These are phyloP conservation scores for Leishmania aethiopica DNA, from an alignment of 208 protist genomes.

Conservation along the genomic window DNA sequence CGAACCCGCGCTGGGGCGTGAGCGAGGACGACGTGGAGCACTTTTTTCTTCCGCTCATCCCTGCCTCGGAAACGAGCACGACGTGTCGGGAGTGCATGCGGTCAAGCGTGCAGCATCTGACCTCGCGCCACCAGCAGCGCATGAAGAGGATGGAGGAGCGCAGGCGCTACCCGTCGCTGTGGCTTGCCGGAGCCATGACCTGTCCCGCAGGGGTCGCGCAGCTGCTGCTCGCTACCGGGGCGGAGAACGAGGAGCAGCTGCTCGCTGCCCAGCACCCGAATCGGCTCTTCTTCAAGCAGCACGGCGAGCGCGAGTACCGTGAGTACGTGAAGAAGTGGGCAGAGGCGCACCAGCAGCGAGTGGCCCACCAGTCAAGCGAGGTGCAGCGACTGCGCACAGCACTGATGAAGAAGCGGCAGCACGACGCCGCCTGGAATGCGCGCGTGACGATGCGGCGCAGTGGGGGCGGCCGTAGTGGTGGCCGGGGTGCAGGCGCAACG, in stretches of 20 bases:
- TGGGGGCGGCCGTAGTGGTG: conserved; percentile 19
- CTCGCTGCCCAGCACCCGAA: conserved; percentile 69
- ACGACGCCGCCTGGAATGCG: conserved; percentile 37
- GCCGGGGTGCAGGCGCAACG: neutral
- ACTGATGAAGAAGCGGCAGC: conserved; percentile 39
- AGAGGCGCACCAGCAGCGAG: conserved; percentile 36
- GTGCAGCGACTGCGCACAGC: conserved; percentile 29
- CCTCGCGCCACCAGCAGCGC: conserved; percentile 39
- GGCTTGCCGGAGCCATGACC: conserved; percentile 44
- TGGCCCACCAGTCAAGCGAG: conserved; percentile 34
- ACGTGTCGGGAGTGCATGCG: conserved; percentile 55
- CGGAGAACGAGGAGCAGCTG: conserved; percentile 55
- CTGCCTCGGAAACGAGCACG: conserved; percentile 33
- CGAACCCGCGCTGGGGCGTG: conserved; percentile 28
- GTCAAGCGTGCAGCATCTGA: conserved; percentile 34
- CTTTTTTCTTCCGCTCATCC: conserved; percentile 42
- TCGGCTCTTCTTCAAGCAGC: conserved; percentile 50
- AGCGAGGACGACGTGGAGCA: conserved; percentile 18
- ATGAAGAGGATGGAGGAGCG: conserved; percentile 46
- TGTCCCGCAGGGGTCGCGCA: conserved; percentile 26
- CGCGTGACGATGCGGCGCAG: conserved; percentile 30
- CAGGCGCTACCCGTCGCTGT: conserved; percentile 59
- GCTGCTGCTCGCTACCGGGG: conserved; percentile 32
- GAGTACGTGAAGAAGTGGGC: conserved; percentile 53
- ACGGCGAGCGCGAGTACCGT: conserved; percentile 39